These are phyloP conservation scores for Zygoascus flipseniorum DNA, from an alignment of 805 yeast genomes.

Conservation along the genomic window DNA sequence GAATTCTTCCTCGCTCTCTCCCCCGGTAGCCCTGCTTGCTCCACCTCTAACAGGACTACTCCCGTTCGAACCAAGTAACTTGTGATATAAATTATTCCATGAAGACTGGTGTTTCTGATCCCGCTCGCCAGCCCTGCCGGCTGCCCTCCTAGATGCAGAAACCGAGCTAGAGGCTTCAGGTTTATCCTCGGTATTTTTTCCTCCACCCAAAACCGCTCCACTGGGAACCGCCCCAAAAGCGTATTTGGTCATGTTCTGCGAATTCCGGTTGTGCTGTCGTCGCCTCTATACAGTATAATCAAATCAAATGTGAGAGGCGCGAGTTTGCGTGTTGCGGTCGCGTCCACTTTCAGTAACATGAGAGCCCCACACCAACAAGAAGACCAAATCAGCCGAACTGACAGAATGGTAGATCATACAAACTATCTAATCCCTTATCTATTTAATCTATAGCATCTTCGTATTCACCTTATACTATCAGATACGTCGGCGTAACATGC, in stretches of 20 bases:
- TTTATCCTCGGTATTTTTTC: not conserved
- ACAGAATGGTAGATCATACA: no score
- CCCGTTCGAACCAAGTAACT: slow-evolving; percentile 5
- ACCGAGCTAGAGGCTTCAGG: not conserved
- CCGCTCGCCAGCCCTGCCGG: not conserved
- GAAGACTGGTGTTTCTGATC: not conserved
- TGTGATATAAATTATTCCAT: slow-evolving; percentile 4
- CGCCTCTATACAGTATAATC: not conserved
- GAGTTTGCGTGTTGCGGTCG: not conserved
- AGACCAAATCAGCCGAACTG: no score
- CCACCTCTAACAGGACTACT: not conserved
- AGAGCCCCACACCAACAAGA: no score
- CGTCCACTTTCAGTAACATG: not conserved
- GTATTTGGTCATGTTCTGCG: slow-evolving; percentile 3
- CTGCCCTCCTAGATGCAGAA: not conserved
- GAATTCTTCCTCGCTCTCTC: slow-evolving; percentile 3
- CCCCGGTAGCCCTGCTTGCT: not conserved
- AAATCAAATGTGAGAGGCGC: not conserved
- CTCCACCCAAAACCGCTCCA: slow-evolving; percentile 3
- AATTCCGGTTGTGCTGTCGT: not conserved
- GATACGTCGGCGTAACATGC: no score
- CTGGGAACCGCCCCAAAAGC: slow-evolving; percentile 8
- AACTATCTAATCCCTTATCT: no score
- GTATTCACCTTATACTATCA: no score
- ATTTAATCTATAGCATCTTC: no score